Evolutionary conservation across 2,329 filamentous ascomycete genomes (phyloP), one percentile per base, ranked within the genome.

Genomic region (Trichoderma semiorbis): DNA sequence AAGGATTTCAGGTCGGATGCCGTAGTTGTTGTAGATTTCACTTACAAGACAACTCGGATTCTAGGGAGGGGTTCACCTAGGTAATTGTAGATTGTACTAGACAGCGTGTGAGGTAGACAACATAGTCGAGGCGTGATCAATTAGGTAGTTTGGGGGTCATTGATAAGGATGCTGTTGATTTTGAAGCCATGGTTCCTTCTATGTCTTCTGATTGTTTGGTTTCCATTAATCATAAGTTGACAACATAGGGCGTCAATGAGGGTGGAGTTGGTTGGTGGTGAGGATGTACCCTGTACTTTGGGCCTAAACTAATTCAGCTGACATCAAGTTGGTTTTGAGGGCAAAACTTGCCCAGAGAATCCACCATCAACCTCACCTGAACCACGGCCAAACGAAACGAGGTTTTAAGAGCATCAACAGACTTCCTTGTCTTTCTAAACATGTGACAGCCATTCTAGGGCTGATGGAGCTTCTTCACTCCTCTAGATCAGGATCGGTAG

Each of bases 391-490:
- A 43, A n/a, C 7, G 39, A 43, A 39, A 12, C 28, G 18, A 60
- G 28, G 28, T 60, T 16, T 24, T 4, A 16, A 34, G 12, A 34
- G 57, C 21, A 18, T 26, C n/a, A 36, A 32, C 3, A 14, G n/a
- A 26, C n/a, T 24, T n/a, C 14, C n/a, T 30, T n/a, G 24, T 50
- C 24, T 57, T 16, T 50, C 55, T 30, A 70, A 70, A 71, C 32
- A 73, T 72, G 70, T 36, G 55, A 62, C 32, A 28, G 24, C 36
- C 60, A 57, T 43, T 26, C n/a, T 39, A 68, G 34, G 64, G 70
- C 63, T 71, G 50, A 75, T 72, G 70, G 73, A 74, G 70, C 30
- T 67, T 53, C 68, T 65, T 69, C 60, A 39, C 28, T 60, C 68
- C 72, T 34, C 69, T 30, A 21, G 30, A n/a, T 21, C 50, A 34